Evolutionary conservation across 495 filamentous ascomycete genomes (phyloP).

Genomic region (Annulohypoxylon stygium): DNA sequence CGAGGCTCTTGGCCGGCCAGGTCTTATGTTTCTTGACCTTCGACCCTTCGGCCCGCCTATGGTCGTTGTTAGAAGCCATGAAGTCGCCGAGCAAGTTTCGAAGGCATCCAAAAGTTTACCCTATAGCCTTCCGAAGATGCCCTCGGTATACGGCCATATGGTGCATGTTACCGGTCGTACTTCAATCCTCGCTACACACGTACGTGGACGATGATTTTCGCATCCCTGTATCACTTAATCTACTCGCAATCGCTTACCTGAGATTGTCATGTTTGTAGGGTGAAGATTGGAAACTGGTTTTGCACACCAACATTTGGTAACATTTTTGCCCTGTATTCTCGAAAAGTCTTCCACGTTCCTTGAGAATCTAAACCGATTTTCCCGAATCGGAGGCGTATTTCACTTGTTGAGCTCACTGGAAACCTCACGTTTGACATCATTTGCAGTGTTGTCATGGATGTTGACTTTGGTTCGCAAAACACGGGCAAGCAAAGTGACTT

Average conservation of each 20-base stretch:
- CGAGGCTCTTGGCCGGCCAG: conserved; percentile 45
- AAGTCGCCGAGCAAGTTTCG: conserved; percentile 60
- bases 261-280: neutral
- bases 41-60: conserved; percentile 53
- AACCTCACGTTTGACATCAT: conserved; percentile 10
- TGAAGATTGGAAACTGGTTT: conserved; percentile 13
- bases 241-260: no score
- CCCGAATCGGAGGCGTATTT: neutral
- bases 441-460: conserved; percentile 7
- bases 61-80: conserved; percentile 58
- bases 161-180: conserved; percentile 52
- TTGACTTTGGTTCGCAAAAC: conserved; percentile 7
- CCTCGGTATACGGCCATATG: conserved; percentile 44
- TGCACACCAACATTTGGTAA: conserved; percentile 1
- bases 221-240: no score
- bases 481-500: neutral
- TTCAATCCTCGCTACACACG: conserved; percentile 51
- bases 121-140: conserved; percentile 61
- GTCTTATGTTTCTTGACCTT: conserved; percentile 53
- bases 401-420: neutral
- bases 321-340: conserved; percentile 12
- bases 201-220: no score
- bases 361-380: neutral
- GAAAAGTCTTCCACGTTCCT: conserved; percentile 11
- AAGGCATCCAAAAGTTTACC: conserved; percentile 54